Percentiles rank a stretch among this genome's conserved stretches.
phyloP scores from a whole-genome alignment of 108 stramenopile genomes.

The Skeletonema marinoi region DNA sequence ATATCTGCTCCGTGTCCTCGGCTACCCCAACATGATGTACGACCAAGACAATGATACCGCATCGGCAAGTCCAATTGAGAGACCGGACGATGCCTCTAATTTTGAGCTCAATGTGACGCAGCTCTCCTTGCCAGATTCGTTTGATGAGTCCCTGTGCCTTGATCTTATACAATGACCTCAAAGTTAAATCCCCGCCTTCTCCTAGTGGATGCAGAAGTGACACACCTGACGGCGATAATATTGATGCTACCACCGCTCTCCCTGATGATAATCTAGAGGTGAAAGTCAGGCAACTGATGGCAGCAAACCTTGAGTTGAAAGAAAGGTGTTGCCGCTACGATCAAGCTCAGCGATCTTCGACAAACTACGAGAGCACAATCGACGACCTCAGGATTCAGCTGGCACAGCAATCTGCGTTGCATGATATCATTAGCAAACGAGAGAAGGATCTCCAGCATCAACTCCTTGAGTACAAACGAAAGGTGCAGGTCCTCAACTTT shows the following conservation, averaged over 20 bases:
- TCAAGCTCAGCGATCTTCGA: neutral
- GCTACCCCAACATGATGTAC: neutral
- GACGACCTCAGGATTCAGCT: slow-evolving; percentile 10
- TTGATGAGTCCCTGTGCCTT: slow-evolving; percentile 37
- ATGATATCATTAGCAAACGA: slow-evolving; percentile 6
- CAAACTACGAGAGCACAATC: slow-evolving; percentile 14
- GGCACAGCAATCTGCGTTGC: slow-evolving; percentile 1
- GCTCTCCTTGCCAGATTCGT: slow-evolving; percentile 46
- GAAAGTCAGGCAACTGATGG: slow-evolving; percentile 13
- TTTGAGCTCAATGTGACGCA: slow-evolving; percentile 24
- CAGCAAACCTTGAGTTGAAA: slow-evolving; percentile 21
- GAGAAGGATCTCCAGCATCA: slow-evolving; percentile 34
- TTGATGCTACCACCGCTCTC: neutral
- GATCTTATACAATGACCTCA: slow-evolving; percentile 34
- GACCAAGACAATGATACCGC: neutral
- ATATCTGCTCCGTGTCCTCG: too few relatives aligned
- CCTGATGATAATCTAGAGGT: slow-evolving; percentile 1
- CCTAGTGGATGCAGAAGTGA: neutral
- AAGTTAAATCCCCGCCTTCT: neutral
- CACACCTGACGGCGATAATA: neutral
- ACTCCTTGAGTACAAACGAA: slow-evolving; percentile 21
- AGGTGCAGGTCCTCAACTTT: slow-evolving; percentile 11
- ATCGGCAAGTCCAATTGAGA: slow-evolving; percentile 27
- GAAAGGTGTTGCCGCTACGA: slow-evolving; percentile 21
- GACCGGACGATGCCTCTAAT: slow-evolving; percentile 18